Percentiles rank a stretch among this genome's conserved stretches.
Conservation (phyloP, 352 stramenopile genomes). For the Phytophthora cajani region DNA sequence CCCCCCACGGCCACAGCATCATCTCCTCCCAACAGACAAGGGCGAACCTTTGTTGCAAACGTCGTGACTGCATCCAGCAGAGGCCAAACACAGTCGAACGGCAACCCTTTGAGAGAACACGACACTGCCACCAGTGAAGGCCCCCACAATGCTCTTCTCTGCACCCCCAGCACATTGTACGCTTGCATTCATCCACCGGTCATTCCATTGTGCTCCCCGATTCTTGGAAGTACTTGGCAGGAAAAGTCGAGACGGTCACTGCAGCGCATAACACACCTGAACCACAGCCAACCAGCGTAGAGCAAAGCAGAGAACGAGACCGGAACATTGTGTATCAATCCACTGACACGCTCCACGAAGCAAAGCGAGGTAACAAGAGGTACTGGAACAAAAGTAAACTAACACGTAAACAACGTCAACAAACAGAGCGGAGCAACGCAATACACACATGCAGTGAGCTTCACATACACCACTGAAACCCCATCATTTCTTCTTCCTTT, state of each 20-base stretch:
- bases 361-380: conserved; percentile 32
- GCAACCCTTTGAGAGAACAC: conserved; percentile 36
- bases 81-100: conserved; percentile 35
- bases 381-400: conserved; percentile 14
- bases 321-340: conserved; percentile 16
- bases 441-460: conserved; percentile 20
- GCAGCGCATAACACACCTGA: conserved; percentile 6
- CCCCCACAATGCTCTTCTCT: conserved; percentile 7
- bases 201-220: conserved; percentile 30
- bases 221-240: conserved; percentile 25
- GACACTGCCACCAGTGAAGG: conserved; percentile 7
- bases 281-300: conserved; percentile 10
- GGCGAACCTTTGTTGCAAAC: conserved; percentile 72
- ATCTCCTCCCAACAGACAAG: conserved; percentile 52
- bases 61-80: conserved; percentile 47
- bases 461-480: conserved; percentile 56
- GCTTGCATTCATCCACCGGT: conserved; percentile 9
- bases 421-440: conserved; percentile 16
- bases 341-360: conserved; percentile 18
- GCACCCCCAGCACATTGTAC: conserved; percentile 34
- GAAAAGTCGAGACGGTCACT: conserved; percentile 7
- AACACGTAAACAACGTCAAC: conserved; percentile 20
- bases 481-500: conserved; percentile 77
- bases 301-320: conserved; percentile 25
- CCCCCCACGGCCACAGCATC: conserved; percentile 8